These are phyloP conservation scores for Parafenestella ontariensis DNA, from an alignment of 2,329 filamentous ascomycete genomes.

Conservation along the genomic window DNA sequence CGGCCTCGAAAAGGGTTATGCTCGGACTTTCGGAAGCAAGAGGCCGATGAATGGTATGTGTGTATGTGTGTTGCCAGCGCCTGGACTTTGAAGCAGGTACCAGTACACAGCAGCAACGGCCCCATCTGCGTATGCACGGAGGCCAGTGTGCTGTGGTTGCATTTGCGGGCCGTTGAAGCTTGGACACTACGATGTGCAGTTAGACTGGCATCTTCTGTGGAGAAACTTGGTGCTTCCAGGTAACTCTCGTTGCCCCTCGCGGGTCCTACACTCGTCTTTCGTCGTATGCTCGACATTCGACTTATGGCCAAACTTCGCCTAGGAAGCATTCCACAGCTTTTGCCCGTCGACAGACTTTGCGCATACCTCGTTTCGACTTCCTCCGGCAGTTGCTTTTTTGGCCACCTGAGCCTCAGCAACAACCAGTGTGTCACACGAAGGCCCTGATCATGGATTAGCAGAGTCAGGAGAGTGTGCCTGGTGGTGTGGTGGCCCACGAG, in stretches of 20 bases:
- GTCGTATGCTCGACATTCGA: not conserved
- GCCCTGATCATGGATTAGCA: not conserved
- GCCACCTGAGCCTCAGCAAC: conserved; percentile 2
- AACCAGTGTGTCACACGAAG: conserved; percentile 6
- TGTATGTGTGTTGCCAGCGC: too few species aligned
- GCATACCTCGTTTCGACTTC: not conserved
- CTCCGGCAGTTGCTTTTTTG: not conserved
- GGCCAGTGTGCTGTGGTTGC: conserved; percentile 6
- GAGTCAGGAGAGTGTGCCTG: not conserved
- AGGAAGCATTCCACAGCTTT: conserved; percentile 7
- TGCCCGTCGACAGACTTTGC: not conserved
- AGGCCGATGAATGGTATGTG: not conserved
- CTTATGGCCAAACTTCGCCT: not conserved
- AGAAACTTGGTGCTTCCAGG: not conserved
- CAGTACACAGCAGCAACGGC: conserved; percentile 3
- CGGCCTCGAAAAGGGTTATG: not conserved
- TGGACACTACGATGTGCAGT: conserved; percentile 5
- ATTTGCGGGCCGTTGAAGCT: conserved; percentile 8
- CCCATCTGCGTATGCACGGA: conserved; percentile 1
- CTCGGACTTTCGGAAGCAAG: not conserved
- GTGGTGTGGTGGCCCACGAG: conserved; percentile 5
- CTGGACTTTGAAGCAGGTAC: conserved; percentile 11
- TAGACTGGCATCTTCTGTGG: conserved; percentile 2
- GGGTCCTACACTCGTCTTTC: not conserved
- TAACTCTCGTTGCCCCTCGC: not conserved